Conservation (phyloP, 345 rosid genomes). For the Syzygium oleosum region DNA sequence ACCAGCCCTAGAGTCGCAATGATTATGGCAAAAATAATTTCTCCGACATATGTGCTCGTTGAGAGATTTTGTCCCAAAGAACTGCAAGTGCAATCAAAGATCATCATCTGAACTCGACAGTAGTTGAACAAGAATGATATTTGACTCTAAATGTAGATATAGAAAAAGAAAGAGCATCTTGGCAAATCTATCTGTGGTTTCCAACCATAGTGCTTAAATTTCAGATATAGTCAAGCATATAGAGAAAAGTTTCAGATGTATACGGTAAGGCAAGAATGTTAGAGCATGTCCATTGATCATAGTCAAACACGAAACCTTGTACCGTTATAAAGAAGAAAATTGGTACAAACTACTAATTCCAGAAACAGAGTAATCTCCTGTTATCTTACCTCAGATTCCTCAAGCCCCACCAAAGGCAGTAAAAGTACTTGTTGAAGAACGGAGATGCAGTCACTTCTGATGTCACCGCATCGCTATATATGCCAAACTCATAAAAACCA, state of each 20-base stretch:
- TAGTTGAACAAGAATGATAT: not conserved
- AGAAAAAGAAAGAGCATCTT: not conserved
- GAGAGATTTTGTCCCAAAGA: conserved; percentile 74
- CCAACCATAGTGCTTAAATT: not conserved
- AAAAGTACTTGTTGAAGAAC: conserved; percentile 76
- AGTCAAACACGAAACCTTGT: not conserved
- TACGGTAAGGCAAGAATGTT: not conserved
- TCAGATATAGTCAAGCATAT: not conserved
- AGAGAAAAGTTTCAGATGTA: not conserved
- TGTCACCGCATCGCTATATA: conserved; percentile 63
- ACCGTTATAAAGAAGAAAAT: not conserved
- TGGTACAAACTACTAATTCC: not conserved
- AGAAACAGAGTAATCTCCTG: not conserved
- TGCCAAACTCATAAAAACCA: conserved; percentile 56
- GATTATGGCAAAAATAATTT: conserved; percentile 64
- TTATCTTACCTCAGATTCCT: conserved; percentile 59
- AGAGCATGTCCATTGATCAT: not conserved
- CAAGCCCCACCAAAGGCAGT: conserved; percentile 97
- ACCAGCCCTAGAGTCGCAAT: conserved; percentile 79
- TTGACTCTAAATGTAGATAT: not conserved
- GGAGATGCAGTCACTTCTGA: conserved; percentile 41
- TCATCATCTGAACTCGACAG: not conserved
- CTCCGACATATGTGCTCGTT: conserved; percentile 80
- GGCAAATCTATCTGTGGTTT: not conserved
- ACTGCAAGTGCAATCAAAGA: conserved; percentile 21